These are phyloP conservation scores for Kokia cookei DNA, from an alignment of 441 rosid genomes.

Conservation along the genomic window DNA sequence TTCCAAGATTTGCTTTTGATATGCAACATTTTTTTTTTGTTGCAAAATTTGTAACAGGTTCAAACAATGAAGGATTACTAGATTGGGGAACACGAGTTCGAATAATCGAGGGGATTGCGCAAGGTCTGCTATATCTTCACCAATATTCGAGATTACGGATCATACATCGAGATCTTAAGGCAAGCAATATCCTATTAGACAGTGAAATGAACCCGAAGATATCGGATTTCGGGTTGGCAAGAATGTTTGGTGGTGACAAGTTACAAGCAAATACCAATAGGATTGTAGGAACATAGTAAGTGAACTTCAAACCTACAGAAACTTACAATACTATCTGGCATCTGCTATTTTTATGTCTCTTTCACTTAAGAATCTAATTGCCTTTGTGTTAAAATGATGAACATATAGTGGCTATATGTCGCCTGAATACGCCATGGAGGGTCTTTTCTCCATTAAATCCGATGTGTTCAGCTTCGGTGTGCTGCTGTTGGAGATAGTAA, in stretches of 20 bases:
- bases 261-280: constrained; percentile 45
- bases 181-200: constrained; percentile 63
- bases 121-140: constrained; percentile 71
- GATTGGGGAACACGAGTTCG: constrained; percentile 33
- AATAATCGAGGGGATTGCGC: constrained; percentile 49
- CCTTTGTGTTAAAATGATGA: neutral
- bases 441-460: constrained; percentile 45
- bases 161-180: constrained; percentile 40
- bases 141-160: constrained; percentile 62
- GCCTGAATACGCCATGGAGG: constrained; percentile 60
- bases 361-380: neutral
- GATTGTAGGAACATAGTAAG: constrained; percentile 76
- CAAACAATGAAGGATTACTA: constrained; percentile 11
- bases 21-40: neutral
- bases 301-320: neutral
- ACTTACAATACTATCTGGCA: neutral
- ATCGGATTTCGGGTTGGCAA: constrained; percentile 71
- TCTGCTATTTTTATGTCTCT: neutral
- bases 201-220: constrained; percentile 52
- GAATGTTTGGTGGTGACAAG: constrained; percentile 47
- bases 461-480: constrained; percentile 56
- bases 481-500: constrained; percentile 6
- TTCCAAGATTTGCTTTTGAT: no score
- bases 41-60: constrained; percentile 14
- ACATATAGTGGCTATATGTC: constrained; percentile 47